phyloP scores from a whole-genome alignment of 1,284 basidiomycete genomes.

The Abortiporus biennis region DNA sequence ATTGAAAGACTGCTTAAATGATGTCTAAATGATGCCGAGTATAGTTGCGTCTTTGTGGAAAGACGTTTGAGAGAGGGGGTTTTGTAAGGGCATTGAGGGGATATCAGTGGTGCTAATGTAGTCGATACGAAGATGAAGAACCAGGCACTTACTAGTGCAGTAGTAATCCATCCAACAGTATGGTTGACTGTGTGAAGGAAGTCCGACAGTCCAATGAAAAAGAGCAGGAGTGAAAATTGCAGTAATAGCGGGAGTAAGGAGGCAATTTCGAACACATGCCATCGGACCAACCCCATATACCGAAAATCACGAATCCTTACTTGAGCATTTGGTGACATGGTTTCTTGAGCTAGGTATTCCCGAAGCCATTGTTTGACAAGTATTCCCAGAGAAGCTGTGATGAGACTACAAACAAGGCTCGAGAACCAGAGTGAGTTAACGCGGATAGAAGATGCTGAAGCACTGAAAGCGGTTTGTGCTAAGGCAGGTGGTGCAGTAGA shows the following conservation, averaged over 20 bases:
- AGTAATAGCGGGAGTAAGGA: constrained; percentile 22
- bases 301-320: constrained; percentile 12
- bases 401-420: constrained; percentile 14
- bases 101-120: constrained; percentile 7
- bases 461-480: background rate
- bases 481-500: too few species aligned
- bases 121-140: constrained; percentile 1
- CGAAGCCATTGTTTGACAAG: too few species aligned
- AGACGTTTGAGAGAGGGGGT: background rate
- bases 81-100: constrained; percentile 11
- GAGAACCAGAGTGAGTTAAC: constrained; percentile 12
- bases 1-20: too few species aligned
- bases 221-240: constrained; percentile 22
- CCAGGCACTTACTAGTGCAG: constrained; percentile 5
- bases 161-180: constrained; percentile 7
- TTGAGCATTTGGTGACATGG: background rate
- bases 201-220: constrained; percentile 19
- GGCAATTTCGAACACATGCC: constrained; percentile 22
- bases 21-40: too few species aligned
- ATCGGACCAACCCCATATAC: constrained; percentile 20
- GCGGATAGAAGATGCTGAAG: constrained; percentile 5
- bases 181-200: constrained; percentile 8
- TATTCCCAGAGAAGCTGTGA: constrained; percentile 9
- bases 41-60: too few species aligned
- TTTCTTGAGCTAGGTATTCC: constrained; percentile 1